phyloP scores from a whole-genome alignment of 1,284 basidiomycete species.

The Apiotrichum veenhuisii region DNA sequence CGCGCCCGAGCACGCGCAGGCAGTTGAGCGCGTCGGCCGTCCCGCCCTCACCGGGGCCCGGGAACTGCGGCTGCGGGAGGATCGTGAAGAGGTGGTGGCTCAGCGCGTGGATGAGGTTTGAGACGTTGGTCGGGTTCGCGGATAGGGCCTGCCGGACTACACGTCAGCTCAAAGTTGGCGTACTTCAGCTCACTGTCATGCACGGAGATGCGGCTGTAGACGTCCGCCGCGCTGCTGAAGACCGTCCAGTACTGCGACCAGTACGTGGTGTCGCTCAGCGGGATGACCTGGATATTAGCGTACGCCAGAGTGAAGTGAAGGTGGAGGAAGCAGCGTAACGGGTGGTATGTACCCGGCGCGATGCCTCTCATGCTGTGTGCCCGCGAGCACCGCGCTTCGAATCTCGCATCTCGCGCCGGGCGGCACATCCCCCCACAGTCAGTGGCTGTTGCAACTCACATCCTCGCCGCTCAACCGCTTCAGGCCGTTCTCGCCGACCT shows the following conservation, averaged over 20 bases:
- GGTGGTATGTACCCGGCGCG: too few relatives aligned
- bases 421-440: too few relatives aligned
- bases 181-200: conserved; percentile 66
- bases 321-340: too few relatives aligned
- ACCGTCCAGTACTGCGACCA: conserved; percentile 82
- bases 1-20: conserved; percentile 73
- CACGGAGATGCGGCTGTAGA: conserved; percentile 77
- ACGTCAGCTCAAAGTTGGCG: conserved; percentile 1
- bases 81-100: conserved; percentile 73
- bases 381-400: neutral
- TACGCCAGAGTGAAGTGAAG: too few relatives aligned
- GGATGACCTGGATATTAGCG: conserved; percentile 72
- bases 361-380: too few relatives aligned
- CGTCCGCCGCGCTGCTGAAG: conserved; percentile 82
- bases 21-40: conserved; percentile 78
- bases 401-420: too few relatives aligned
- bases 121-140: conserved; percentile 76
- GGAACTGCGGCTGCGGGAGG: conserved; percentile 76
- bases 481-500: conserved; percentile 72
- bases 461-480: conserved; percentile 65
- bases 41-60: conserved; percentile 53
- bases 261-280: conserved; percentile 63
- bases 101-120: conserved; percentile 71
- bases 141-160: conserved; percentile 74
- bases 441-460: conserved; percentile 53